A percentile compares a stretch with the other conserved stretches of the same genome.
These are phyloP conservation scores for Candolleomyces efflorescens DNA, from an alignment of 768 basidiomycete genomes.

Conservation along the genomic window DNA sequence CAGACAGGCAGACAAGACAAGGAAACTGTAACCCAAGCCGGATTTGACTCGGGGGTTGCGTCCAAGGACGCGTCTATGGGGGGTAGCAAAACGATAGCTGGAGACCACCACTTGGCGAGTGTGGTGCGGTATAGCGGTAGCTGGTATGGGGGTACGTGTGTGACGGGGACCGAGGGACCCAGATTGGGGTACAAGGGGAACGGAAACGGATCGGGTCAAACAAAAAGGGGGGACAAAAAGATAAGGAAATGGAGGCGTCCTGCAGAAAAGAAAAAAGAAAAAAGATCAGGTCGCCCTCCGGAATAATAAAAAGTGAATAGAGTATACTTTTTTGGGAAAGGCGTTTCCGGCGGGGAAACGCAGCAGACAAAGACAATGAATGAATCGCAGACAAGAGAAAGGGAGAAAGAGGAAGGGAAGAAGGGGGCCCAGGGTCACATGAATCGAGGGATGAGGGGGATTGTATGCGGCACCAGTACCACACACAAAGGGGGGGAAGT, in stretches of 20 bases:
- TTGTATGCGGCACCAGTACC: background rate
- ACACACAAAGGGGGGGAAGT: constrained; percentile 1
- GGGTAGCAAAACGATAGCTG: background rate
- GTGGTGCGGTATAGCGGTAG: too few species aligned
- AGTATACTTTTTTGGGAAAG: background rate
- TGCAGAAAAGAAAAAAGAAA: constrained; percentile 9
- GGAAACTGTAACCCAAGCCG: background rate
- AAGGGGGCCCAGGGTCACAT: background rate
- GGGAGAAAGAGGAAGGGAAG: constrained; percentile 9
- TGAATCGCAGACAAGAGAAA: background rate
- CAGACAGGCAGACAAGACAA: constrained; percentile 2
- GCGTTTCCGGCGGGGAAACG: background rate
- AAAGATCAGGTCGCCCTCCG: constrained; percentile 17
- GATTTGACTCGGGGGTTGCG: background rate
- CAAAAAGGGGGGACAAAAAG: constrained; percentile 10
- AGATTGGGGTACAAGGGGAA: too few species aligned
- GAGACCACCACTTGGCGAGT: too few species aligned
- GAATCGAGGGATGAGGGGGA: constrained; percentile 13
- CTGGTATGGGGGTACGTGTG: too few species aligned
- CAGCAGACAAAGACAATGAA: too few species aligned
- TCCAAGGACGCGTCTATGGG: background rate
- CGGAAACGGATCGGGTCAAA: background rate
- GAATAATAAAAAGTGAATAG: constrained; percentile 5
- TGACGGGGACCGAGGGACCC: too few species aligned
- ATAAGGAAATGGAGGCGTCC: constrained; percentile 8